A percentile compares a stretch with the other conserved stretches of the same genome.
phyloP scores from a whole-genome alignment of 306 rosid genomes.

The Corylus americana region DNA sequence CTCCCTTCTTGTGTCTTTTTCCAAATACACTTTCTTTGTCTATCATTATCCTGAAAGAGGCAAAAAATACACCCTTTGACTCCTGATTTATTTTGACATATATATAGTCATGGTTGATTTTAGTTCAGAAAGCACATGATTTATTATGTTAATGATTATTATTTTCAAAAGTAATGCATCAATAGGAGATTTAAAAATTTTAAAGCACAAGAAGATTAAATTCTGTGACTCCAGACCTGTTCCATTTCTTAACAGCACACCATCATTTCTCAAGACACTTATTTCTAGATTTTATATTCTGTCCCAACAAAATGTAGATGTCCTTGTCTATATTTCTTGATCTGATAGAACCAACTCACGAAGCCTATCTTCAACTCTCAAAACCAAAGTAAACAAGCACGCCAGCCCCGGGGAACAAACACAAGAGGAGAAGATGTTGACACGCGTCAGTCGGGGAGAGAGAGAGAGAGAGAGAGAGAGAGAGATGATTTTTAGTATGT shows the following conservation, averaged over 20 bases:
- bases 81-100: neutral
- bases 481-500: no score
- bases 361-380: no score
- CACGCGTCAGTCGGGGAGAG: no score
- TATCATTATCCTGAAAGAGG: neutral
- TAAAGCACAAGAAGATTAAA: neutral
- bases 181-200: neutral
- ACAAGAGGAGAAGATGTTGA: no score
- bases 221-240: neutral
- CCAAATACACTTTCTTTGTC: neutral
- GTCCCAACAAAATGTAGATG: neutral
- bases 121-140: neutral
- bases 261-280: neutral
- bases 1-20: constrained; percentile 8
- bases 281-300: neutral
- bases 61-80: neutral
- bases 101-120: neutral
- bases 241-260: neutral
- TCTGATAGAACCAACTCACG: neutral
- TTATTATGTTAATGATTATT: neutral
- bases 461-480: no score
- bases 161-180: neutral
- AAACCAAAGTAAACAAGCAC: no score
- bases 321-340: neutral
- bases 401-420: no score